Conservation (phyloP, 495 filamentous ascomycete species). For the Cercophora scortea region DNA sequence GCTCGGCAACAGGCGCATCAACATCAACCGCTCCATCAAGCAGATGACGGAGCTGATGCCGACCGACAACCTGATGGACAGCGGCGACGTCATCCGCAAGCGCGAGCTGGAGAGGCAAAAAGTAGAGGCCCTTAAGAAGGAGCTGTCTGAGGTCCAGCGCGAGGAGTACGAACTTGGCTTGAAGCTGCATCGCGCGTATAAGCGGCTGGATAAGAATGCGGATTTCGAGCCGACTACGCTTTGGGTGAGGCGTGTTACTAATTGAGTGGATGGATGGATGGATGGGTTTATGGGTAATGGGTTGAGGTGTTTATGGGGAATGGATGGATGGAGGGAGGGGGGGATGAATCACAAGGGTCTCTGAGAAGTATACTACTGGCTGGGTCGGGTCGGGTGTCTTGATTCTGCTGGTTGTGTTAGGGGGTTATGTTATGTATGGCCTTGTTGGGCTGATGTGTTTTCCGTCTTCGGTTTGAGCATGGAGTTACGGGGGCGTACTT, state of each 20-base stretch:
- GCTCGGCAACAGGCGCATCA: conserved; percentile 57
- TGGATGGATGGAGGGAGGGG: not conserved
- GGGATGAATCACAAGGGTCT: not conserved
- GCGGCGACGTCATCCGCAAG: conserved; percentile 34
- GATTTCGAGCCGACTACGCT: conserved; percentile 61
- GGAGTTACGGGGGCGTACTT: too few relatives aligned
- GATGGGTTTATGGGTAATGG: not conserved
- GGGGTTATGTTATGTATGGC: too few relatives aligned
- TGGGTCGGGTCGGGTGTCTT: too few relatives aligned
- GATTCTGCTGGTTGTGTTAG: too few relatives aligned
- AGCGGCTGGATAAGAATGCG: conserved; percentile 57
- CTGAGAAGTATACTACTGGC: too few relatives aligned
- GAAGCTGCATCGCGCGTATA: conserved; percentile 73
- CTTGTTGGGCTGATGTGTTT: too few relatives aligned
- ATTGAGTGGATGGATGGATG: conserved; percentile 6
- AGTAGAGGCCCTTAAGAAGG: conserved; percentile 58
- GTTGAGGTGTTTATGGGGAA: not conserved
- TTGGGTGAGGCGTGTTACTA: conserved; percentile 70
- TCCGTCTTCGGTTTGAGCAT: too few relatives aligned
- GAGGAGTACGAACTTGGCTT: conserved; percentile 84
- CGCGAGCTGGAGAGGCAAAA: conserved; percentile 65
- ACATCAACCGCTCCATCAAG: conserved; percentile 61
- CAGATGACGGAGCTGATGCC: conserved; percentile 63
- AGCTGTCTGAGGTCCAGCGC: conserved; percentile 70
- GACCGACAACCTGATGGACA: conserved; percentile 39